Conservation (phyloP, 2,329 filamentous ascomycete species). For the Microdochium paspali region DNA sequence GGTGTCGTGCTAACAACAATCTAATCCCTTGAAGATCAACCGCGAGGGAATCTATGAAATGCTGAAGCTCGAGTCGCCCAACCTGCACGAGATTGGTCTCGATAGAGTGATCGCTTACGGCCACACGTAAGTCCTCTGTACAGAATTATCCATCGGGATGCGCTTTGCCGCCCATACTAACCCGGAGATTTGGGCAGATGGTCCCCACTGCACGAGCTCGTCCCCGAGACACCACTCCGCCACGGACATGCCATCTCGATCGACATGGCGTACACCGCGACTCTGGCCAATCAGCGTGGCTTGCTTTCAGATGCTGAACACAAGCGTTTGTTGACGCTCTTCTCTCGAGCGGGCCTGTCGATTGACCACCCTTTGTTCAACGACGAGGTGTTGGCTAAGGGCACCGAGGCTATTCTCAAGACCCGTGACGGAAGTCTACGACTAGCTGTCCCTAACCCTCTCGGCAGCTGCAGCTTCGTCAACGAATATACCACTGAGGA, state of each 20-base stretch:
- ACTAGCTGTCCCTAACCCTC: conserved; percentile 57
- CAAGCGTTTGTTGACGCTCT: conserved; percentile 52
- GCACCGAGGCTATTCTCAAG: conserved; percentile 59
- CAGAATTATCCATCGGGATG: background rate
- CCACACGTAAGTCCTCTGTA: conserved; percentile 44
- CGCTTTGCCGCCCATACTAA: background rate
- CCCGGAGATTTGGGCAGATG: conserved; percentile 31
- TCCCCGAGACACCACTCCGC: conserved; percentile 57
- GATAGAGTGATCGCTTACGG: conserved; percentile 67
- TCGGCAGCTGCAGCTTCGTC: conserved; percentile 58
- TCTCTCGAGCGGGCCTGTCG: conserved; percentile 60
- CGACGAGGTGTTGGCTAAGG: conserved; percentile 54
- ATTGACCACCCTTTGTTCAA: conserved; percentile 65
- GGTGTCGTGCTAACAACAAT: background rate
- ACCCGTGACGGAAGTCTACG: conserved; percentile 60
- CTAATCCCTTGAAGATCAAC: conserved; percentile 41
- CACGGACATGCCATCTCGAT: conserved; percentile 69
- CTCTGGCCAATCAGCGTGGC: conserved; percentile 53
- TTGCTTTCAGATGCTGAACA: conserved; percentile 53
- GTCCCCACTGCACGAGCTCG: conserved; percentile 63
- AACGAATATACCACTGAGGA: conserved; percentile 57
- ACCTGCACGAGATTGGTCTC: conserved; percentile 63
- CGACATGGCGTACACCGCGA: conserved; percentile 68
- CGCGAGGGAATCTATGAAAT: conserved; percentile 63
- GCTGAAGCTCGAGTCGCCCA: conserved; percentile 64